Evolutionary conservation across 495 filamentous ascomycete genomes (phyloP).

Genomic region (Podospora sp.): DNA sequence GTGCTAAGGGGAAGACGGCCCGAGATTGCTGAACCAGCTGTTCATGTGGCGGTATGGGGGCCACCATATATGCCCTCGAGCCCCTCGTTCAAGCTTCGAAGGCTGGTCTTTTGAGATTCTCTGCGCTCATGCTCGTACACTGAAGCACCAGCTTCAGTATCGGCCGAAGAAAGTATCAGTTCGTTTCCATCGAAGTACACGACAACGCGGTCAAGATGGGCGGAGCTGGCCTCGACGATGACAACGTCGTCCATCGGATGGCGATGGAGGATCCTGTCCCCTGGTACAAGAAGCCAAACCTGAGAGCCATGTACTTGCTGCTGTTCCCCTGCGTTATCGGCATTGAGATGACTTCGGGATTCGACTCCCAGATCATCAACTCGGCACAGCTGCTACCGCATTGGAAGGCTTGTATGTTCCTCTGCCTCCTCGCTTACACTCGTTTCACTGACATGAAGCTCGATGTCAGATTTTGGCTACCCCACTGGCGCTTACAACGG

Average conservation of each 20-base stretch:
- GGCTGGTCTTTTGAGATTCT: not conserved
- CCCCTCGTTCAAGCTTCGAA: not conserved
- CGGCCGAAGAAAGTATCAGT: not conserved
- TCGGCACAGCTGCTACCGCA: conserved; percentile 61
- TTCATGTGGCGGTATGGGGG: too few relatives aligned
- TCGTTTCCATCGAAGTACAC: not conserved
- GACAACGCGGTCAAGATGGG: conserved; percentile 39
- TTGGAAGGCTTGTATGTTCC: conserved; percentile 59
- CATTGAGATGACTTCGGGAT: conserved; percentile 72
- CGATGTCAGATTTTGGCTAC: conserved; percentile 42
- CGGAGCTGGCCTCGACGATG: conserved; percentile 33
- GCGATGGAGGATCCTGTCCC: conserved; percentile 56
- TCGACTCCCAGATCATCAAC: conserved; percentile 73
- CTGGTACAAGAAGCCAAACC: conserved; percentile 67
- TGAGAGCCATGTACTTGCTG: conserved; percentile 61
- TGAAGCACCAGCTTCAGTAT: not conserved
- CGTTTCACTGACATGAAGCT: conserved; percentile 14
- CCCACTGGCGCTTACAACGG: conserved; percentile 49
- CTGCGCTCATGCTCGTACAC: not conserved
- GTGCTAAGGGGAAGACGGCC: too few relatives aligned
- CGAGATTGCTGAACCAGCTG: too few relatives aligned
- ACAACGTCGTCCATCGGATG: conserved; percentile 56
- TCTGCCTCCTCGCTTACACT: not conserved
- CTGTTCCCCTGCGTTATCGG: conserved; percentile 70
- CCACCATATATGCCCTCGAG: too few relatives aligned